Evolutionary conservation across 805 yeast genomes (phyloP).

Genomic region (Hanseniaspora lindneri): DNA sequence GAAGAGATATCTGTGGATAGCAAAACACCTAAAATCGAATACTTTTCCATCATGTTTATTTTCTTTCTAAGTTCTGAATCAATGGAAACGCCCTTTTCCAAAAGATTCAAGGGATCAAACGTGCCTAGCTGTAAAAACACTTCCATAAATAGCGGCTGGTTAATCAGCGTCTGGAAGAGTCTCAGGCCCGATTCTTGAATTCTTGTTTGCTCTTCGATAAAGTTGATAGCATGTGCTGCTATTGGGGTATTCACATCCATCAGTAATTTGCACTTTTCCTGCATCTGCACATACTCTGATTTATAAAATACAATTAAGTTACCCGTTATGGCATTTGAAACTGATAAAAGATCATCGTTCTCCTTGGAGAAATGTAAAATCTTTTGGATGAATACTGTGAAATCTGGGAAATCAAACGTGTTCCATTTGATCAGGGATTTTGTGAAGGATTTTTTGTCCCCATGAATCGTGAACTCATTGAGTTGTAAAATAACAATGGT

Average conservation of each 20-base stretch:
- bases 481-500: slow-evolving; percentile 59
- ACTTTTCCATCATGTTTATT: slow-evolving; percentile 32
- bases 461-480: slow-evolving; percentile 37
- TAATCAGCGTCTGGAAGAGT: slow-evolving; percentile 23
- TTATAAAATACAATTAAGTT: slow-evolving; percentile 7
- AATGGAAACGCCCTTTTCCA: background rate
- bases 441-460: slow-evolving; percentile 8
- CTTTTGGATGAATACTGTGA: slow-evolving; percentile 8
- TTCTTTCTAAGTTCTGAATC: slow-evolving; percentile 29
- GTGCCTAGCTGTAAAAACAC: slow-evolving; percentile 41
- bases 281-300: background rate
- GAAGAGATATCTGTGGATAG: slow-evolving; percentile 48
- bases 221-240: background rate
- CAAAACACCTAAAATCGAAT: slow-evolving; percentile 66
- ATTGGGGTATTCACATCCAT: background rate
- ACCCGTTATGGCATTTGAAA: slow-evolving; percentile 7
- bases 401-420: slow-evolving; percentile 5
- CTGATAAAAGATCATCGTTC: slow-evolving; percentile 10
- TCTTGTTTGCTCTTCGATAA: slow-evolving; percentile 7
- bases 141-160: slow-evolving; percentile 17
- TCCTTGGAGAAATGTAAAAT: slow-evolving; percentile 3
- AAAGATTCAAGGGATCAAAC: slow-evolving; percentile 28
- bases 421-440: slow-evolving; percentile 11
- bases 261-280: background rate
- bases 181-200: slow-evolving; percentile 25